Evolutionary conservation across 306 rosid genomes (phyloP).

Genomic region (Rubus parviflorus): DNA sequence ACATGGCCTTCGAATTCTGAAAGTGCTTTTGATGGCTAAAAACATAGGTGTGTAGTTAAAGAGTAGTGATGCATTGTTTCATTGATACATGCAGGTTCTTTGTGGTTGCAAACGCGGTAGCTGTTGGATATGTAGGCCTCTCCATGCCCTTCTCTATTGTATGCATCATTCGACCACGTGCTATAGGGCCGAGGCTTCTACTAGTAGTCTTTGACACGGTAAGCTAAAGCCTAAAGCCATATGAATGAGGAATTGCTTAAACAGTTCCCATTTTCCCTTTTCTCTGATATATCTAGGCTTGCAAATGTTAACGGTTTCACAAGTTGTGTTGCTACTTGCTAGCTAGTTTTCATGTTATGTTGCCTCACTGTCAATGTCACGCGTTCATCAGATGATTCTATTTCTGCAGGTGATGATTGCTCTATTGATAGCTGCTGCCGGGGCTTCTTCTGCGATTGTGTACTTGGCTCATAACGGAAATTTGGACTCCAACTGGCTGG

Average conservation of each 20-base stretch:
- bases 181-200: slow-evolving; percentile 49
- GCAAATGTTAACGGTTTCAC: neutral
- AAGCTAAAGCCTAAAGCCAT: slow-evolving; percentile 11
- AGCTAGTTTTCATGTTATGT: neutral
- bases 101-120: slow-evolving; percentile 47
- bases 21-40: neutral
- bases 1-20: neutral
- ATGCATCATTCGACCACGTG: slow-evolving; percentile 57
- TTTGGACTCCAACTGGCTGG: slow-evolving; percentile 59
- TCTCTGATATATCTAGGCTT: neutral
- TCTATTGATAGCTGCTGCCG: slow-evolving; percentile 43
- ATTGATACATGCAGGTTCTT: slow-evolving; percentile 43
- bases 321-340: neutral
- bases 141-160: slow-evolving; percentile 53
- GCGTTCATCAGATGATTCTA: neutral
- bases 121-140: slow-evolving; percentile 39
- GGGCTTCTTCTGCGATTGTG: slow-evolving; percentile 47
- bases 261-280: neutral
- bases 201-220: slow-evolving; percentile 49
- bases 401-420: slow-evolving; percentile 45
- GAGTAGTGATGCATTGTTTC: neutral
- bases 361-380: neutral
- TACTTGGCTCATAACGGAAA: slow-evolving; percentile 71
- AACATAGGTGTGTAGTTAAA: neutral
- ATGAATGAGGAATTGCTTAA: neutral